Evolutionary conservation across 257 asterid genomes (phyloP), one percentile per base, ranked within the genome.

Genomic region (Solanum rostratum): DNA sequence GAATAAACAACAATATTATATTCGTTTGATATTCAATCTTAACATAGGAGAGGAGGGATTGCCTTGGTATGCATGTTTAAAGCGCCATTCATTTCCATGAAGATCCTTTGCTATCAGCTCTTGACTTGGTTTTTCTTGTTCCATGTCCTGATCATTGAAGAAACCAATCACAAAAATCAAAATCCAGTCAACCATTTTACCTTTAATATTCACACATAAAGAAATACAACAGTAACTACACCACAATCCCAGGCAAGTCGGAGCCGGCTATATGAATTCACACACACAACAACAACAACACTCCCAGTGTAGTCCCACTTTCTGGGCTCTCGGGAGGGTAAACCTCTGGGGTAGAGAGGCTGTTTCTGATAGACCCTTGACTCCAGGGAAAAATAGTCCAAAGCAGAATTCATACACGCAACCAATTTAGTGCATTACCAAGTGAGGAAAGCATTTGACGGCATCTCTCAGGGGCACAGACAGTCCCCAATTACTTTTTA

Each of bases 51-150:
- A 74, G 29, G 76, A 74, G 33, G 66, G 41, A 49, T 74, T 71
- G 92, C 97, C 97, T 91, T 93, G 88, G 86, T 89, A 92, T 80
- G 91, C 91, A 89, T 94, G 98, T 88, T 92, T 93, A 90, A 94
- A 93, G 66, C 78, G 89, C 97, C 98, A 94, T 81, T 92, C 91
- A 50, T 37, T 86, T 52, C 94, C 97, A 66, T 88, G 92, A 39
- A 94, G 91, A 89, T 94, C 97, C 85, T 82, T 92, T 83, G 93
- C 95, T 19, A 85, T 57, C 87, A 94, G 89, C 71, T 88, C 93
- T 85, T 93, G 98, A 3, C 90, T 88, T 12, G 97, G 96, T 37
- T 89, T 88, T 84, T 87, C 91, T 87, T 86, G 94, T 63, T 74
- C 83, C 93, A 87, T 93, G 90, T 92, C 96, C 98, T 93, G 19